These are phyloP conservation scores for Populus hybrid DNA, from an alignment of 441 rosid species.

Conservation along the genomic window DNA sequence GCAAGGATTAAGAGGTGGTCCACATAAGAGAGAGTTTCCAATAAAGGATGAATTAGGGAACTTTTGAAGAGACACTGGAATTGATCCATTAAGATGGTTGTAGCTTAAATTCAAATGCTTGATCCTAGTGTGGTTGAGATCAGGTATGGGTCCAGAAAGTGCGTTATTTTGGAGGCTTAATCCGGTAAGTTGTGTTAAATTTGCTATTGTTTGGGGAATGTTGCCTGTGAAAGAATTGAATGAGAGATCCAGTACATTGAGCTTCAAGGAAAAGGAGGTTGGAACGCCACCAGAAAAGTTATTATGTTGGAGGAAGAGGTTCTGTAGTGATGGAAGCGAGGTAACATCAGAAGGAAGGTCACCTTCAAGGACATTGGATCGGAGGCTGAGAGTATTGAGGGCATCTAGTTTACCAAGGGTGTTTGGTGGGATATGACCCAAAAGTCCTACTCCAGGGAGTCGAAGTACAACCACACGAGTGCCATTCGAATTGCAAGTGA, in stretches of 20 bases:
- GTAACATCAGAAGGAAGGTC: constrained; percentile 62
- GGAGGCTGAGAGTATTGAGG: constrained; percentile 65
- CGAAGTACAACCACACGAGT: constrained; percentile 61
- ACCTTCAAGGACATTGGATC: constrained; percentile 70
- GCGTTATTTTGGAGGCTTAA: constrained; percentile 68
- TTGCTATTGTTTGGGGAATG: constrained; percentile 49
- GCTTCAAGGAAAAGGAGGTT: constrained; percentile 53
- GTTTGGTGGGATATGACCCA: constrained; percentile 69
- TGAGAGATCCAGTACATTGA: constrained; percentile 62
- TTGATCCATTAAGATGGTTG: constrained; percentile 57
- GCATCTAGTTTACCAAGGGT: constrained; percentile 67
- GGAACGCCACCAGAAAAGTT: constrained; percentile 65
- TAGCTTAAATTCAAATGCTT: constrained; percentile 56
- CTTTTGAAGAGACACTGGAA: constrained; percentile 56
- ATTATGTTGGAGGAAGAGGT: constrained; percentile 69
- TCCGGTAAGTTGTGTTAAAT: constrained; percentile 43
- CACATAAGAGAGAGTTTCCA: constrained; percentile 66
- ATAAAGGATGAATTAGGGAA: constrained; percentile 54
- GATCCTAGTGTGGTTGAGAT: constrained; percentile 48
- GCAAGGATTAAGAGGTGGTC: constrained; percentile 68
- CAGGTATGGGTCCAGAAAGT: constrained; percentile 66
- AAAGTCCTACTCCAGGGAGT: constrained; percentile 81
- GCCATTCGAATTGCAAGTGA: constrained; percentile 51
- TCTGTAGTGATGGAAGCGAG: constrained; percentile 48
- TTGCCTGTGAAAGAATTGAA: constrained; percentile 61